Conservation (phyloP, 495 filamentous ascomycete genomes). For the Ramalina peruviana region DNA sequence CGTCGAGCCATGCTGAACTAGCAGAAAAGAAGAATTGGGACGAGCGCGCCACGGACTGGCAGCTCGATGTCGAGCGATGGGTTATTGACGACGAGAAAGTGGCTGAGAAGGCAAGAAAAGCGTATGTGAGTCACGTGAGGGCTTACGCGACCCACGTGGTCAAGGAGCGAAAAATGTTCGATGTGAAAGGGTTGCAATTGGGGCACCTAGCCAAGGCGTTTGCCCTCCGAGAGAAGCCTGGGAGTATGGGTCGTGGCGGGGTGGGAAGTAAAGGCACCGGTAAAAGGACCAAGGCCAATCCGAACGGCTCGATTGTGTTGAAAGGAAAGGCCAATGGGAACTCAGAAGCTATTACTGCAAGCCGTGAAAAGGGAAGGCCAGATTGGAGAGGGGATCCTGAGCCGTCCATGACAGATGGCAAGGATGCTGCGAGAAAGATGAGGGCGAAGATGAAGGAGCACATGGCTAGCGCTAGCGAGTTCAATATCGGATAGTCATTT, state of each 20-base stretch:
- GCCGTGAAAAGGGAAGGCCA: slow-evolving; percentile 17
- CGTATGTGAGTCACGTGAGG: slow-evolving; percentile 80
- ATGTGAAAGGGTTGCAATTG: slow-evolving; percentile 76
- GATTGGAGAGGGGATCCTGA: slow-evolving; percentile 22
- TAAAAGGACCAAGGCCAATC: slow-evolving; percentile 26
- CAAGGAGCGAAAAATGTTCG: slow-evolving; percentile 68
- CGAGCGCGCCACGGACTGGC: slow-evolving; percentile 59
- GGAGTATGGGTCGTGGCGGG: slow-evolving; percentile 50
- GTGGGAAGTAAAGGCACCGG: slow-evolving; percentile 11
- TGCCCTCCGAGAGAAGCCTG: slow-evolving; percentile 73
- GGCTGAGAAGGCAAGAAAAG: slow-evolving; percentile 61
- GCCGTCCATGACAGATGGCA: slow-evolving; percentile 29
- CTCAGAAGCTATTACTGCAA: background rate
- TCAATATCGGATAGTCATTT: slow-evolving; percentile 61
- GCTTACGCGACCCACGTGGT: slow-evolving; percentile 90
- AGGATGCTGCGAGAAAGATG: slow-evolving; percentile 62
- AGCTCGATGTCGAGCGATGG: slow-evolving; percentile 63
- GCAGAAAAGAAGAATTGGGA: slow-evolving; percentile 42
- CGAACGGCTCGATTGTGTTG: slow-evolving; percentile 24
- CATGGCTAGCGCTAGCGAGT: slow-evolving; percentile 65
- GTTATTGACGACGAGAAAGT: slow-evolving; percentile 42
- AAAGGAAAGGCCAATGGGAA: slow-evolving; percentile 10
- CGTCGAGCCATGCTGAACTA: slow-evolving; percentile 16
- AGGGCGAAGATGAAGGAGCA: slow-evolving; percentile 65
- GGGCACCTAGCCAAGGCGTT: slow-evolving; percentile 93